phyloP scores from a whole-genome alignment of 768 basidiomycete genomes.

The Leccinum variicolor region DNA sequence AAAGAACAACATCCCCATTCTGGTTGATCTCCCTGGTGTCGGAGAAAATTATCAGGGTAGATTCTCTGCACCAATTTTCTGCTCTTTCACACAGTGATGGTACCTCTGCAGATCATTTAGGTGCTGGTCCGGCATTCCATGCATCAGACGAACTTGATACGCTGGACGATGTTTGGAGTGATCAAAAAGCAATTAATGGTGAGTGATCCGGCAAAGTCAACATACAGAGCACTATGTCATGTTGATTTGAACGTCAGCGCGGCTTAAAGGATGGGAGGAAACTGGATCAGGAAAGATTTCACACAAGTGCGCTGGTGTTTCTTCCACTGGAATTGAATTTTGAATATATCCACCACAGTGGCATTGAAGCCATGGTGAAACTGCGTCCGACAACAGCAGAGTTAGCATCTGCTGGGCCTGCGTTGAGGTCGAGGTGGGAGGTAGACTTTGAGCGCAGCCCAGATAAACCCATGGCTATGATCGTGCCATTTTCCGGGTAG shows the following conservation, averaged over 20 bases:
- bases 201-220: conserved; percentile 13
- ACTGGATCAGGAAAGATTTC: conserved; percentile 47
- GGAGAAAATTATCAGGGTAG: conserved; percentile 38
- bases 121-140: conserved; percentile 30
- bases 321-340: background rate
- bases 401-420: conserved; percentile 42
- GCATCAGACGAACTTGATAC: conserved; percentile 45
- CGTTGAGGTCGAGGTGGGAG: conserved; percentile 48
- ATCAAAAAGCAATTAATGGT: conserved; percentile 38
- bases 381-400: conserved; percentile 49
- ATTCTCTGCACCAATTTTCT: conserved; percentile 7
- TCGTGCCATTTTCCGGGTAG: conserved; percentile 41
- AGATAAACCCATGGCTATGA: conserved; percentile 52
- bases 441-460: conserved; percentile 45
- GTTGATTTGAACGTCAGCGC: conserved; percentile 14
- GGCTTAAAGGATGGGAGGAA: conserved; percentile 29
- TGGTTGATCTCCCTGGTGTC: background rate
- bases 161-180: conserved; percentile 43
- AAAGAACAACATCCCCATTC: conserved; percentile 43
- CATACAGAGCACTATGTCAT: conserved; percentile 1
- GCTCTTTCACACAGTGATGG: background rate
- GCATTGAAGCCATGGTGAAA: conserved; percentile 53
- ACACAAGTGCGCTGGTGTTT: conserved; percentile 42
- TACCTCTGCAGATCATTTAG: conserved; percentile 28
- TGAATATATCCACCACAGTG: conserved; percentile 31